phyloP scores from a whole-genome alignment of 805 yeast genomes.

The Cyberlindnera nakhonratchasimensis region DNA sequence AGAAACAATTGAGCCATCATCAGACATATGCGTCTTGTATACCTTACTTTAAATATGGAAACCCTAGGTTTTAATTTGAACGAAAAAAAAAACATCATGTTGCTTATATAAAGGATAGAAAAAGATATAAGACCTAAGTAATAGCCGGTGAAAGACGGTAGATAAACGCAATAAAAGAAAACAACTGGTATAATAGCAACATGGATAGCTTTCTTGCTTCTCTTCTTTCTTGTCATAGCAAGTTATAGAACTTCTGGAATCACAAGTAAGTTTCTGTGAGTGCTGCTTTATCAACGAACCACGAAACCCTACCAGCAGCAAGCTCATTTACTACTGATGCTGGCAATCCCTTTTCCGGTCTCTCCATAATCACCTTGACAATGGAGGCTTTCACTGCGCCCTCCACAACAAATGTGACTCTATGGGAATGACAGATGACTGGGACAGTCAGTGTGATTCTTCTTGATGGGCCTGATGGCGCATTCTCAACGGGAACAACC shows the following conservation, averaged over 20 bases:
- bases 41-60: too few relatives aligned
- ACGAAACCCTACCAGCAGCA: conserved; percentile 93
- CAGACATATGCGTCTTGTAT: too few relatives aligned
- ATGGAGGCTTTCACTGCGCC: conserved; percentile 95
- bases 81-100: too few relatives aligned
- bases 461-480: conserved; percentile 83
- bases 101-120: too few relatives aligned
- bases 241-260: neutral
- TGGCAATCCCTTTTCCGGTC: conserved; percentile 96
- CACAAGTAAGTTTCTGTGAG: conserved; percentile 49
- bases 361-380: conserved; percentile 86
- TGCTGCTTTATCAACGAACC: conserved; percentile 97
- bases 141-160: too few relatives aligned
- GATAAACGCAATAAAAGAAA: too few relatives aligned
- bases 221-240: too few relatives aligned
- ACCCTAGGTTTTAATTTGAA: too few relatives aligned
- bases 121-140: too few relatives aligned
- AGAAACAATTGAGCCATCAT: too few relatives aligned
- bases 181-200: too few relatives aligned
- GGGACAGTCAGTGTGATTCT: conserved; percentile 92
- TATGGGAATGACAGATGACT: conserved; percentile 87
- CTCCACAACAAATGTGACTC: conserved; percentile 93
- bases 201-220: too few relatives aligned
- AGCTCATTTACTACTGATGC: conserved; percentile 90
- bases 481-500: conserved; percentile 90